These are phyloP conservation scores for Murraya paniculata DNA, from an alignment of 345 rosid genomes.

Conservation along the genomic window DNA sequence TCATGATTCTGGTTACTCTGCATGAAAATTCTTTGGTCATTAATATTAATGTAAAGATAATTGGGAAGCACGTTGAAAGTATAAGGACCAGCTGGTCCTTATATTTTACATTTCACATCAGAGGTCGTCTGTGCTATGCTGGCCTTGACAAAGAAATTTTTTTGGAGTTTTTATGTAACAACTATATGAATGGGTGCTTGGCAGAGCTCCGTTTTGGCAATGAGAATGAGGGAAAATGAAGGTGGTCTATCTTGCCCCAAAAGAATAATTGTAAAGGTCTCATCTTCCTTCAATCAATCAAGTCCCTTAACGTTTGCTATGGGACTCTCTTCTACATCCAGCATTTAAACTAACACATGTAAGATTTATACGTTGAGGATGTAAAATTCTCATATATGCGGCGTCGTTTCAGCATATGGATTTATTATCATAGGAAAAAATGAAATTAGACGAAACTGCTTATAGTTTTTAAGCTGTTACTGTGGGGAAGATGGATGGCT, in stretches of 20 bases:
- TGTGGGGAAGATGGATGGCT: neutral
- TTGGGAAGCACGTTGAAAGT: neutral
- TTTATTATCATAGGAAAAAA: neutral
- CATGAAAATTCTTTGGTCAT: neutral
- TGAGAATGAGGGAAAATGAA: neutral
- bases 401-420: neutral
- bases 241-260: neutral
- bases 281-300: neutral
- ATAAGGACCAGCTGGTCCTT: neutral
- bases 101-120: neutral
- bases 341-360: no score
- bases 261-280: neutral
- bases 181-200: neutral
- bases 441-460: neutral
- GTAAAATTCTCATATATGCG: no score
- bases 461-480: neutral
- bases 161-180: neutral
- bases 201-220: neutral
- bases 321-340: no score
- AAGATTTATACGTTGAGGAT: no score
- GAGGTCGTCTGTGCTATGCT: neutral
- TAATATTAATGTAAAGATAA: neutral
- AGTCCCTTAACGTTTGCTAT: neutral
- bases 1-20: no score
- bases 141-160: conserved; percentile 5